phyloP scores from a whole-genome alignment of 2,329 filamentous ascomycete species.

The Ophiocordyceps camponoti-floridani region DNA sequence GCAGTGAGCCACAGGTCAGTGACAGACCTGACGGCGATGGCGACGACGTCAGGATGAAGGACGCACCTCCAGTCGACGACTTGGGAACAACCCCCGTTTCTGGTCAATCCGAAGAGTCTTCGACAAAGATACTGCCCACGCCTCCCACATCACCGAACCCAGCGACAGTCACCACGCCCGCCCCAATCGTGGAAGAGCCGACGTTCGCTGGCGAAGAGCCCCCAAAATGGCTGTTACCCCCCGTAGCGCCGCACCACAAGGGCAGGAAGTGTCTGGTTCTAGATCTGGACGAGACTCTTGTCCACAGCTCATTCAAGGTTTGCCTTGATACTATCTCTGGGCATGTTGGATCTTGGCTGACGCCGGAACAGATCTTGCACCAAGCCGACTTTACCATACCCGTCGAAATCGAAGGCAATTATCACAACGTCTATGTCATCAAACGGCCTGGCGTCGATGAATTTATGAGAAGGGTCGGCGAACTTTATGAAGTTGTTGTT shows the following conservation, averaged over 20 bases:
- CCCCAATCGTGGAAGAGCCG: conserved; percentile 21
- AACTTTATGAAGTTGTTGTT: conserved; percentile 95
- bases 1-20: conserved; percentile 8
- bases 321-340: conserved; percentile 2
- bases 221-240: conserved; percentile 61
- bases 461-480: conserved; percentile 96
- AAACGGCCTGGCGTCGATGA: conserved; percentile 97
- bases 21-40: conserved; percentile 27
- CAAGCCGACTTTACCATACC: conserved; percentile 98
- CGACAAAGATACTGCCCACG: conserved; percentile 18
- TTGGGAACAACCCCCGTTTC: conserved; percentile 24
- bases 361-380: conserved; percentile 57
- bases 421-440: conserved; percentile 98
- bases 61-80: conserved; percentile 35
- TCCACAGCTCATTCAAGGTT: conserved; percentile 98
- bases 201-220: conserved; percentile 21
- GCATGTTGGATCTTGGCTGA: conserved; percentile 1
- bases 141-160: conserved; percentile 31
- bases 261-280: conserved; percentile 89
- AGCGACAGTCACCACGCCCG: conserved; percentile 20
- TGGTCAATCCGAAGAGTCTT: conserved; percentile 18
- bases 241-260: conserved; percentile 59
- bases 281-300: conserved; percentile 88
- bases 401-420: conserved; percentile 96
- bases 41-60: conserved; percentile 50